Conservation (phyloP, 805 yeast species). For the Metschnikowia vanudenii region DNA sequence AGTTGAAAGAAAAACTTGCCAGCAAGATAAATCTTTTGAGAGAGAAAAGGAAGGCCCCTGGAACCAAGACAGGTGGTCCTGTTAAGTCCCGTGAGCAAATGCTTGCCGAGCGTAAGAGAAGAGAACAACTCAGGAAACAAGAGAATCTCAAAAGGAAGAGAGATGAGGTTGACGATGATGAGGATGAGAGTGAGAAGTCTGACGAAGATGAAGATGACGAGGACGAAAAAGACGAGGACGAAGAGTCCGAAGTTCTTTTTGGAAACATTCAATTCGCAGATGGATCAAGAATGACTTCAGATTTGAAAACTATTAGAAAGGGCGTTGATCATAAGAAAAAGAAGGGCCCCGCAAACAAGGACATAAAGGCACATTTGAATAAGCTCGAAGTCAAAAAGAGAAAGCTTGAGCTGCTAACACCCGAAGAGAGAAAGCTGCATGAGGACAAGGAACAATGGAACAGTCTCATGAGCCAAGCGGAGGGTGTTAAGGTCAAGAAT, state of each 20-base stretch:
- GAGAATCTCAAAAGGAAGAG: conserved; percentile 42
- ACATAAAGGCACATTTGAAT: conserved; percentile 76
- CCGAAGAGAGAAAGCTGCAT: conserved; percentile 56
- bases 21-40: conserved; percentile 66
- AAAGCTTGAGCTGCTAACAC: conserved; percentile 56
- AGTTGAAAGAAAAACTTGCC: conserved; percentile 75
- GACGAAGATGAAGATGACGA: conserved; percentile 34
- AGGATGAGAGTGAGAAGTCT: conserved; percentile 31
- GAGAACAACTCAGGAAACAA: conserved; percentile 46
- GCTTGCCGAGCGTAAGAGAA: conserved; percentile 57
- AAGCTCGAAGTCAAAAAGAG: conserved; percentile 72
- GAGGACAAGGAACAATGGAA: conserved; percentile 83
- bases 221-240: conserved; percentile 30
- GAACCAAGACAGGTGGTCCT: conserved; percentile 75
- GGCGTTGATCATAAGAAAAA: conserved; percentile 50
- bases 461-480: conserved; percentile 77
- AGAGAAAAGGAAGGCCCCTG: conserved; percentile 89
- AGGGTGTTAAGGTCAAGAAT: conserved; percentile 85
- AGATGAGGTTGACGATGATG: conserved; percentile 43
- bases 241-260: conserved; percentile 52
- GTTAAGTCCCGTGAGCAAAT: conserved; percentile 82
- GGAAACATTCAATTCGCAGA: conserved; percentile 82
- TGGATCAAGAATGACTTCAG: conserved; percentile 77
- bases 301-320: conserved; percentile 53
- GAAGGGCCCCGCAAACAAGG: conserved; percentile 85